Conservation (phyloP, 2,329 filamentous ascomycete species). For the Claviceps paspali region DNA sequence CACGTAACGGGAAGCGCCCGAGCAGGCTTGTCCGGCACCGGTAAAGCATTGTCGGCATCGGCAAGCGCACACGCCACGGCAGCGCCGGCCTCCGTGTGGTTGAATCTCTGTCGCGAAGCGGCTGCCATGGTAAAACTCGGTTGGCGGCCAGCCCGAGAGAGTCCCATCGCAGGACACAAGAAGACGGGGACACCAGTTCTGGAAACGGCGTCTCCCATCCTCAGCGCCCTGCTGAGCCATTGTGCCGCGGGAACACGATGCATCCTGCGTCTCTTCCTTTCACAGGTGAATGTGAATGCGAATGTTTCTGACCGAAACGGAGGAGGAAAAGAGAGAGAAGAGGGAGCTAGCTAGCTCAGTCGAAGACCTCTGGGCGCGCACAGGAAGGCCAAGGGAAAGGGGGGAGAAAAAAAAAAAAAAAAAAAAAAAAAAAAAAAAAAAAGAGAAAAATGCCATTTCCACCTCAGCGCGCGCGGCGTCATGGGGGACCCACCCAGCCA, state of each 20-base stretch:
- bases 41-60: background rate
- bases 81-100: constrained; percentile 13
- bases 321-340: too few relatives aligned
- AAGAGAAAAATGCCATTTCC: background rate
- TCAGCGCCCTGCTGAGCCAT: constrained; percentile 28
- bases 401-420: background rate
- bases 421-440: constrained; percentile 1
- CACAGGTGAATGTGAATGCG: too few relatives aligned
- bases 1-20: constrained; percentile 39
- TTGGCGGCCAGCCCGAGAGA: constrained; percentile 3
- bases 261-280: constrained; percentile 23
- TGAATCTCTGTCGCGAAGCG: constrained; percentile 6
- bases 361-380: too few relatives aligned
- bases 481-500: background rate
- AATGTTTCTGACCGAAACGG: too few relatives aligned
- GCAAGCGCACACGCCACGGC: constrained; percentile 2
- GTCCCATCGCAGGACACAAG: constrained; percentile 29
- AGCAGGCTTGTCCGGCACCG: background rate
- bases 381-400: too few relatives aligned
- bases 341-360: too few relatives aligned
- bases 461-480: background rate
- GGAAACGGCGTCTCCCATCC: constrained; percentile 23
- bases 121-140: background rate
- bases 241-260: constrained; percentile 27
- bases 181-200: constrained; percentile 29